phyloP scores from a whole-genome alignment of 1,284 basidiomycete genomes.

The Irpex sp. region DNA sequence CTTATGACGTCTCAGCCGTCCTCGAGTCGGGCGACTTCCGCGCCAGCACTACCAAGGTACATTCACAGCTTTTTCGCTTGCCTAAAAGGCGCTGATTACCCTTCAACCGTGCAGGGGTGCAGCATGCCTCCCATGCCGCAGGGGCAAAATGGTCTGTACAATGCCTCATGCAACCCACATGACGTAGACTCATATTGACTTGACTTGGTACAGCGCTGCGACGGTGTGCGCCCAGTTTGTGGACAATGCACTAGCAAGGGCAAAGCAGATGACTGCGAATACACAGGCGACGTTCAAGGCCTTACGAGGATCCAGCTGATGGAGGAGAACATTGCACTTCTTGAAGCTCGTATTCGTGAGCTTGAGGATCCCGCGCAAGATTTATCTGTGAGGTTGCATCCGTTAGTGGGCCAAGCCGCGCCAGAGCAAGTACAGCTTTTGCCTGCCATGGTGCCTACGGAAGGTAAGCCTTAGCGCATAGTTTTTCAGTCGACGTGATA shows the following conservation, averaged over 20 bases:
- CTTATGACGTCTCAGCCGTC: not conserved
- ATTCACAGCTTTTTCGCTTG: not conserved
- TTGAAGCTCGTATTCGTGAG: slow-evolving; percentile 24
- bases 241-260: slow-evolving; percentile 21
- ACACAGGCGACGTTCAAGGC: slow-evolving; percentile 21
- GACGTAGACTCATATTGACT: too few species aligned
- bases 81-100: not conserved
- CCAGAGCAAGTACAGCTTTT: not conserved
- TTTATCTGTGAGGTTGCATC: slow-evolving; percentile 18
- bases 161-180: not conserved
- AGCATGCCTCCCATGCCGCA: slow-evolving; percentile 16
- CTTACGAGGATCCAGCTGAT: slow-evolving; percentile 22
- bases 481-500: not conserved
- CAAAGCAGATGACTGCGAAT: slow-evolving; percentile 25
- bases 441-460: not conserved
- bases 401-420: slow-evolving; percentile 1
- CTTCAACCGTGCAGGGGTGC: slow-evolving; percentile 7
- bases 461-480: not conserved
- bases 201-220: slow-evolving; percentile 19
- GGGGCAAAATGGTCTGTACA: slow-evolving; percentile 15
- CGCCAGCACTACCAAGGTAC: slow-evolving; percentile 6
- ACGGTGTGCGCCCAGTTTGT: slow-evolving; percentile 24
- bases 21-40: not conserved
- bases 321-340: slow-evolving; percentile 25
- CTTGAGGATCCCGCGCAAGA: slow-evolving; percentile 21